Base-by-base conservation (phyloP, 2,329 filamentous ascomycete genomes). In the Falciphora oryzae region DNA sequence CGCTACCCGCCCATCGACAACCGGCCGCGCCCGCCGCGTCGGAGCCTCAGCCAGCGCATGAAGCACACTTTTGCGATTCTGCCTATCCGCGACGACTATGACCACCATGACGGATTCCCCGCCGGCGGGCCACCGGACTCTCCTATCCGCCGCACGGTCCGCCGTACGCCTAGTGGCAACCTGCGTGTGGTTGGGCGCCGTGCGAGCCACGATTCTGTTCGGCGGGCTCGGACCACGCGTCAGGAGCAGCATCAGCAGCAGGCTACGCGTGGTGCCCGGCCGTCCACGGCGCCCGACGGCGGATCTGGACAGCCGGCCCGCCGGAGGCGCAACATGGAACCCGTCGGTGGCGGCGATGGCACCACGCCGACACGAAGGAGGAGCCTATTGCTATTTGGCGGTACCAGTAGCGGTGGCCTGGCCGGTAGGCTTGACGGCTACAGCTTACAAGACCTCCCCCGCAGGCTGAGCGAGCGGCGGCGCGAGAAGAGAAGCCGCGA, bases 61-160 rank as follows among this genome's bases (percentile, higher is more conserved):
- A 85, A 83, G 74, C 77, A 79, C 50, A 88, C 85, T 0, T 87
- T 89, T 76, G 81, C 85, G 16, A 86, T 88, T 32, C 70, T 88
- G 61, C 85, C 86, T 0, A 68, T 79, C n/a, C 76, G 77, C 3
- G 73, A 77, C 61, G 71, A 71, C 38, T 65, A 70, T 29, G 66
- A 66, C 0, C 64, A 66, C 3, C 65, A 70, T 27, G 75, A 78
- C 18, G 72, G 70, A 31, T 60, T 60, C 18, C 29, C n/a, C 14
- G 27, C 58, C 31, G 31, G 28, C 16, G 58, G 58, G 14, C 22
- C 22, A 16, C 71, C 69, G 2, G 70, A 76, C 35, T 63, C 62
- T 2, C 76, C 79, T 0, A 82, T 87, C 57, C 81, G 85, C 4
- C 80, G 85, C 31, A 87, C 82, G 2, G 86, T 89, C 66, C 79